Percentiles rank a stretch among this genome's conserved stretches.
phyloP scores from a whole-genome alignment of 2,329 filamentous ascomycete genomes.

The Aspergillus pseudoviridinutans region DNA sequence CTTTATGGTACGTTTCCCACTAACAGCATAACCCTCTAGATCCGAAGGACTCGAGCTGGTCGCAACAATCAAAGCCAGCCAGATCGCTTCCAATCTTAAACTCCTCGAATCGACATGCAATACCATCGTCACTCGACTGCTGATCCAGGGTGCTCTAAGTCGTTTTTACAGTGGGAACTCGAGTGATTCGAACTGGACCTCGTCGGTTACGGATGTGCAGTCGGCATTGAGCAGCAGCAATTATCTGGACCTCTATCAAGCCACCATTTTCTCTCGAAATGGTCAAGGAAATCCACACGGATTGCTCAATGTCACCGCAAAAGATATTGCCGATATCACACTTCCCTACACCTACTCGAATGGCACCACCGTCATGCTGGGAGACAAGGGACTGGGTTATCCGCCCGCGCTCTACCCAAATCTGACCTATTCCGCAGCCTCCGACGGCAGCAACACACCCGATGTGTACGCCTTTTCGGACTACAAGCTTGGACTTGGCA shows the following conservation, averaged over 20 bases:
- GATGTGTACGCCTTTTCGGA: slow-evolving; percentile 39
- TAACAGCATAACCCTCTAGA: slow-evolving; percentile 21
- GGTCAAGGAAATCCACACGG: slow-evolving; percentile 53
- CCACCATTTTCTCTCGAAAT: slow-evolving; percentile 68
- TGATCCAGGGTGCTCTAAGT: slow-evolving; percentile 50
- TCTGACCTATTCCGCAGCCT: slow-evolving; percentile 57
- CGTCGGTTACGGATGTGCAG: slow-evolving; percentile 61
- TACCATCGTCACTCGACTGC: slow-evolving; percentile 63
- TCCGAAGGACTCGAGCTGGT: slow-evolving; percentile 67
- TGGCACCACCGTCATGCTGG: slow-evolving; percentile 58
- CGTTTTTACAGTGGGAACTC: slow-evolving; percentile 52
- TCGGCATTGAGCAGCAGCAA: slow-evolving; percentile 63
- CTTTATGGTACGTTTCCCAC: background rate
- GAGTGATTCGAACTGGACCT: slow-evolving; percentile 56
- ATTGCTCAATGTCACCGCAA: slow-evolving; percentile 62
- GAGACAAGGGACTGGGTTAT: slow-evolving; percentile 62
- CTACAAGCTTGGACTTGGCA: slow-evolving; percentile 40
- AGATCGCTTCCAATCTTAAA: slow-evolving; percentile 73
- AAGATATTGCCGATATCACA: slow-evolving; percentile 37
- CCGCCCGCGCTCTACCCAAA: slow-evolving; percentile 73
- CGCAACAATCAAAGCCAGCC: slow-evolving; percentile 80
- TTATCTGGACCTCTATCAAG: slow-evolving; percentile 59
- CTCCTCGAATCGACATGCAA: slow-evolving; percentile 72
- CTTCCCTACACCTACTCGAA: slow-evolving; percentile 61
- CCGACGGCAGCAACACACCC: slow-evolving; percentile 24